phyloP scores from a whole-genome alignment of 2,329 filamentous ascomycete genomes.

The Cladosporium sp. region DNA sequence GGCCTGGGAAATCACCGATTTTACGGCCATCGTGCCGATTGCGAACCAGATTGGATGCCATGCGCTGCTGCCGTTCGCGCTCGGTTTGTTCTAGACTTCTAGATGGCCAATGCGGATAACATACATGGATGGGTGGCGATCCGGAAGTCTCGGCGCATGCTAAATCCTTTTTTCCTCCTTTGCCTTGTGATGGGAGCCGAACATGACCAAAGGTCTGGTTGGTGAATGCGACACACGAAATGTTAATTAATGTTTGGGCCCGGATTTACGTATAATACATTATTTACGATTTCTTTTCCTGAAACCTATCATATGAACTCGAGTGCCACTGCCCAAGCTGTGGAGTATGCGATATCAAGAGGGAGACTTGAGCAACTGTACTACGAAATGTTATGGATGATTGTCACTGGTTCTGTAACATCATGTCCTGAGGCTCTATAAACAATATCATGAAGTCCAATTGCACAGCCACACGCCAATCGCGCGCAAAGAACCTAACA shows the following conservation, averaged over 20 bases:
- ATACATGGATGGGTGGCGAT: not conserved
- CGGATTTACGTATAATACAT: not conserved
- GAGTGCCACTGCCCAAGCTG: not conserved
- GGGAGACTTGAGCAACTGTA: not conserved
- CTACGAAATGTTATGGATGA: not conserved
- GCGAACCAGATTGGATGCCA: conserved; percentile 27
- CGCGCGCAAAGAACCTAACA: not conserved
- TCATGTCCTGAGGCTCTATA: not conserved
- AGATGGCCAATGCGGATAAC: not conserved
- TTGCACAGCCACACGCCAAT: not conserved
- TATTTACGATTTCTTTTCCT: not conserved
- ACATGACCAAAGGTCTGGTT: not conserved
- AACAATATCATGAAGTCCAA: not conserved
- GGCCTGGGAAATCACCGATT: conserved; percentile 26
- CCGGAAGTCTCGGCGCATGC: not conserved
- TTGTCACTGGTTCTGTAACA: not conserved
- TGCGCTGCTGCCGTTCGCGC: conserved; percentile 25
- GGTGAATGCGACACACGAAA: not conserved
- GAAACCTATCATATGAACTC: not conserved
- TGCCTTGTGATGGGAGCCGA: not conserved
- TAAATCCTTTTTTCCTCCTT: not conserved
- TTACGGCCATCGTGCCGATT: conserved; percentile 27
- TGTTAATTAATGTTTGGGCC: not conserved
- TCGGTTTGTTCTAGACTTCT: conserved; percentile 23
- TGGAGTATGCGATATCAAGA: not conserved